These are phyloP conservation scores for Funneliformis mosseae DNA, from an alignment of 192 early-diverging fungal species.

Conservation along the genomic window DNA sequence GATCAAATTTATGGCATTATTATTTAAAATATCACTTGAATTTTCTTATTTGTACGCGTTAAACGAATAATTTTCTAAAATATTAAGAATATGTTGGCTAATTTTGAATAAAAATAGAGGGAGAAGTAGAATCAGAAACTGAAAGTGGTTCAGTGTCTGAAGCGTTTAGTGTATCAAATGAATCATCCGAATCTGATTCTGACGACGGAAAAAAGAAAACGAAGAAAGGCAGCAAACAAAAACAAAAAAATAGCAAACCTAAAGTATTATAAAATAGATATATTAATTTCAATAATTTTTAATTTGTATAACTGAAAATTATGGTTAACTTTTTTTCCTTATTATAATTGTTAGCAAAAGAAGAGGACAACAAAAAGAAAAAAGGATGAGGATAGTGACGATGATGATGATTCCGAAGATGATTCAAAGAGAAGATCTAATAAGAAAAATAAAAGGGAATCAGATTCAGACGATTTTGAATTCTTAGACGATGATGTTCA, in stretches of 20 bases:
- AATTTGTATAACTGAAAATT: neutral
- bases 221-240: no score
- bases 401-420: slow-evolving; percentile 5
- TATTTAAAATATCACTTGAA: no score
- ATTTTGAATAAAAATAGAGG: neutral
- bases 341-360: neutral
- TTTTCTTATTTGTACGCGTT: no score
- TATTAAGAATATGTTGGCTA: no score
- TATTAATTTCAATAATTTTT: no score
- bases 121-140: neutral
- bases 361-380: neutral
- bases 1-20: no score
- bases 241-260: no score
- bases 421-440: neutral
- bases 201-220: neutral
- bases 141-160: neutral
- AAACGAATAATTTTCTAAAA: neutral
- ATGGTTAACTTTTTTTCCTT: neutral
- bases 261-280: no score
- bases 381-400: slow-evolving; percentile 1
- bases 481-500: neutral
- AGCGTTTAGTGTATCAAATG: no score
- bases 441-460: neutral
- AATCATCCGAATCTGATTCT: neutral
- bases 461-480: neutral